Conservation (phyloP, 306 rosid genomes). For the Dryas alaskensis region DNA sequence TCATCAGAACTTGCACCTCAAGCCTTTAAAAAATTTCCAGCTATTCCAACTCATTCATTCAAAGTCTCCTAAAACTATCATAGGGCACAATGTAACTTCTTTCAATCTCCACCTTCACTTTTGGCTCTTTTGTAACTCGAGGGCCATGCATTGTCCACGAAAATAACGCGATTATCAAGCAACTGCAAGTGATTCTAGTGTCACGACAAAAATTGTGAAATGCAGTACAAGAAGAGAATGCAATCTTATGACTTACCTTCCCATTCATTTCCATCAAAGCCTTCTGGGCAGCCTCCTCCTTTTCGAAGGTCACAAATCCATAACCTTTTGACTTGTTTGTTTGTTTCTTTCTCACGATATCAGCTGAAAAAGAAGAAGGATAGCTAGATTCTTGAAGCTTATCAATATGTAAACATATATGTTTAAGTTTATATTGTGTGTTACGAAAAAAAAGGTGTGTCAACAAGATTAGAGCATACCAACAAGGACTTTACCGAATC, state of each 20-base stretch:
- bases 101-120: not conserved
- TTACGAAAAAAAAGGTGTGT: no score
- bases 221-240: not conserved
- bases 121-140: no score
- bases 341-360: slow-evolving; percentile 2
- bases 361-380: slow-evolving; percentile 15
- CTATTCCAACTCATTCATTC: not conserved
- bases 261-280: slow-evolving; percentile 24
- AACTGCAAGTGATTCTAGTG: slow-evolving; percentile 11
- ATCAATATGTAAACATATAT: not conserved
- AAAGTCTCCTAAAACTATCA: not conserved
- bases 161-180: slow-evolving; percentile 26
- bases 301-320: slow-evolving; percentile 26
- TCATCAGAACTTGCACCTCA: not conserved
- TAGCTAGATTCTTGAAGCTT: not conserved
- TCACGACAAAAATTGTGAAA: not conserved
- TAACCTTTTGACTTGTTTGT: slow-evolving; percentile 18
- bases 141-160: slow-evolving; percentile 23
- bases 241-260: slow-evolving; percentile 15
- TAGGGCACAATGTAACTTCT: not conserved
- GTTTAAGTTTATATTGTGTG: not conserved
- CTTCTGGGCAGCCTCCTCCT: slow-evolving; percentile 17
- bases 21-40: not conserved
- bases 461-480: slow-evolving; percentile 6
- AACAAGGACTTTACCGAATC: slow-evolving; percentile 18